Evolutionary conservation across 2,329 filamentous ascomycete species (phyloP), one percentile per base, ranked within the genome.

Genomic region (Cercospora citrullina): DNA sequence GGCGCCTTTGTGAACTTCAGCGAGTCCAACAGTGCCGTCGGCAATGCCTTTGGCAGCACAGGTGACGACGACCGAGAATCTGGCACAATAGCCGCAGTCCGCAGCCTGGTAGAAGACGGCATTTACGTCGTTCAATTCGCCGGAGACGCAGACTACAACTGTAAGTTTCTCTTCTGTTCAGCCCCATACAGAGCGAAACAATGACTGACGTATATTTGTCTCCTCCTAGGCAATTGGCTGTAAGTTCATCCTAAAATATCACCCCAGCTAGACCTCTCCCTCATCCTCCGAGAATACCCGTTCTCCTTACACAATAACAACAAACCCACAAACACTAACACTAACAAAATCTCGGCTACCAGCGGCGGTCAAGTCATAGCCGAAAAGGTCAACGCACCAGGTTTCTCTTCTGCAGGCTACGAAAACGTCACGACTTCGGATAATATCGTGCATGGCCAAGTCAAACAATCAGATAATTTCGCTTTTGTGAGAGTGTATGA

Each of bases 1-100:
- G 87, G 87, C 9, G 87, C 86, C 0, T 86, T 79, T 72, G 82
- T 83, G 65, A 90, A 89, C 75, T 90, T 85, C 78, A 85, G 84
- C 3, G 75, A 76, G 2, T 65, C 60, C 36, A 83, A 81, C 67
- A 81, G 75, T 67, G 78, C 82, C 0, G 84, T 86, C 2, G 74
- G 74, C 45, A 71, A 67, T 4, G 82, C 83, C 0, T 87, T 87
- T 72, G 75, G 73, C 0, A 78, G 72, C 10, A 85, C 84, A 0
- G 84, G 84, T 10, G 85, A 87, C 68, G 83, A 85, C 67, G 82
- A 80, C 63, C 79, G 83, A 12, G 79, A 81, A 62, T 78, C 78
- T 21, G 79, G 78, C 31, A 82, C 80, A 0, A 77, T 84, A 21
- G 80, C 80, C 28, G 82, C 79, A 6, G 77, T 81, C 59, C 71